Conservation (phyloP, 192 early-diverging fungal genomes). For the Funneliformis mosseae region DNA sequence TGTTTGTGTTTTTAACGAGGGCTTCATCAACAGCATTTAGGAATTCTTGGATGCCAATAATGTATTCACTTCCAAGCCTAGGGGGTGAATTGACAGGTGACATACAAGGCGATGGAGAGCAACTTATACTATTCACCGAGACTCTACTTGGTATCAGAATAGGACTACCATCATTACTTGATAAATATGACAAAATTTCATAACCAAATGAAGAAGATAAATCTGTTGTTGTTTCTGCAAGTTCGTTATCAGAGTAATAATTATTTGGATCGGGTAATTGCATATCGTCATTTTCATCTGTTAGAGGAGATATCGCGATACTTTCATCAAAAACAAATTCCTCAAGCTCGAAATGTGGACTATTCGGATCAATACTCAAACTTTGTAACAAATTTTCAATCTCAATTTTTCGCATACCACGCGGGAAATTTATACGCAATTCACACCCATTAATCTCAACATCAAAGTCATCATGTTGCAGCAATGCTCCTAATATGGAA, state of each 20-base stretch:
- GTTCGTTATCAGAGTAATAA: background rate
- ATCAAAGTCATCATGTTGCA: background rate
- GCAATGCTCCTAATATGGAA: background rate
- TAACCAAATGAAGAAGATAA: background rate
- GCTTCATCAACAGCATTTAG: slow-evolving; percentile 1
- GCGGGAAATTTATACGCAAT: slow-evolving; percentile 8
- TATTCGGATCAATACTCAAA: background rate
- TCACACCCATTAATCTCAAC: background rate
- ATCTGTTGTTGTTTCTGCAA: background rate
- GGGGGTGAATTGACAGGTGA: background rate
- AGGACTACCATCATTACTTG: background rate
- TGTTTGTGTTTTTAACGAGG: background rate
- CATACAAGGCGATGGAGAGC: background rate
- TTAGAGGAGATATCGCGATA: background rate
- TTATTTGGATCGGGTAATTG: background rate
- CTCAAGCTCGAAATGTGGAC: slow-evolving; percentile 6
- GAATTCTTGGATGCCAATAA: background rate
- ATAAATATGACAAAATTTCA: background rate
- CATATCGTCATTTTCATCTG: background rate
- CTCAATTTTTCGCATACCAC: background rate
- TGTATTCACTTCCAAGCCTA: background rate
- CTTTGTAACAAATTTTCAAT: background rate
- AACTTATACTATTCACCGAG: background rate
- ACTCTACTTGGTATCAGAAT: background rate
- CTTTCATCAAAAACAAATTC: background rate